Evolutionary conservation across 345 rosid genomes (phyloP).

Genomic region (Mallotus nudiflorus): DNA sequence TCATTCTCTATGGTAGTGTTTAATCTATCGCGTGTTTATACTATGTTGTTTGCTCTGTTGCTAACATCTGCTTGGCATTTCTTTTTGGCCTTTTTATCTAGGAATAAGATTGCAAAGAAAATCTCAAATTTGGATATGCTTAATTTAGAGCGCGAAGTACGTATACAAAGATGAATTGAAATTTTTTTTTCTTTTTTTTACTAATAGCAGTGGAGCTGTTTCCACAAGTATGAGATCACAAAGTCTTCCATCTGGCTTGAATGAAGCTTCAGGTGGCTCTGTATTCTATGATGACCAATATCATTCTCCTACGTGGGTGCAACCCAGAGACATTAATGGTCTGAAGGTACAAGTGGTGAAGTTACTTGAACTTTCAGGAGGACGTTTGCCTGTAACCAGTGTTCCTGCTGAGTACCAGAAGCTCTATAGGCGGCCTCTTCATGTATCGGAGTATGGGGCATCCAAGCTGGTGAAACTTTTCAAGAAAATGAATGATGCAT

Average conservation of each 20-base stretch:
- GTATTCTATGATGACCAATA: constrained; percentile 47
- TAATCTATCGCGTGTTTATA: constrained; percentile 41
- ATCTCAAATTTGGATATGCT: constrained; percentile 27
- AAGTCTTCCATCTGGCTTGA: constrained; percentile 56
- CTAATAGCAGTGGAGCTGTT: constrained; percentile 40
- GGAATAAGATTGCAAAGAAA: constrained; percentile 20
- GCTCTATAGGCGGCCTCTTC: constrained; percentile 74
- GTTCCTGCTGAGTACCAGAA: constrained; percentile 77
- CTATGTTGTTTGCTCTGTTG: constrained; percentile 20
- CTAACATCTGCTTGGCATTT: constrained; percentile 22
- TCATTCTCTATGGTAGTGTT: constrained; percentile 44
- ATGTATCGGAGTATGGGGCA: constrained; percentile 72
- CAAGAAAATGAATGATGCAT: constrained; percentile 70
- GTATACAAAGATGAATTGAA: constrained; percentile 33
- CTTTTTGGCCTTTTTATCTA: constrained; percentile 12
- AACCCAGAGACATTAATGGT: constrained; percentile 88
- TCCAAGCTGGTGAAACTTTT: constrained; percentile 80
- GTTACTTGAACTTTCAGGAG: constrained; percentile 84
- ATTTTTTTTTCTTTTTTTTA: constrained; percentile 26
- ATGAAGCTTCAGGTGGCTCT: constrained; percentile 44
- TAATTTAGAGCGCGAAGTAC: constrained; percentile 37
- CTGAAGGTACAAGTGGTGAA: constrained; percentile 73
- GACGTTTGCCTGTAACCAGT: constrained; percentile 68
- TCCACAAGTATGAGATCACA: constrained; percentile 47
- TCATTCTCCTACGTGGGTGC: constrained; percentile 75